A percentile compares a stretch with the other conserved stretches of the same genome.
Conservation (phyloP, 2,329 filamentous ascomycete species). For the Scedosporium boydii region DNA sequence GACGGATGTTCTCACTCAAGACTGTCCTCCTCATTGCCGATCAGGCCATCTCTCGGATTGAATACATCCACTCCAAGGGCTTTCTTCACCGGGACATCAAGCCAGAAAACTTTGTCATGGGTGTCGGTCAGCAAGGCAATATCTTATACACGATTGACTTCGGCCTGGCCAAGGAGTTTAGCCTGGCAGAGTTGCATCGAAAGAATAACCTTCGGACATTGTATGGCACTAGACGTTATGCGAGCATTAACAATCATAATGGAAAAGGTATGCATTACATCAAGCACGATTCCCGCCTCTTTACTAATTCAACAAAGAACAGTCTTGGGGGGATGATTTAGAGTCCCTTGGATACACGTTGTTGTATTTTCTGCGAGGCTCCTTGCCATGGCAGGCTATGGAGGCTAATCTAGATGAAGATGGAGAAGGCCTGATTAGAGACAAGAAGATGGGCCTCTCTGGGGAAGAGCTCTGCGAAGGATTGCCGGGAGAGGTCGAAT, state of each 20-base stretch:
- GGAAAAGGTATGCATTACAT: slow-evolving; percentile 11
- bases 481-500: slow-evolving; percentile 55
- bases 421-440: slow-evolving; percentile 34
- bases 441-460: slow-evolving; percentile 36
- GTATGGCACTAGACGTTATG: slow-evolving; percentile 11
- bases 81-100: slow-evolving; percentile 14
- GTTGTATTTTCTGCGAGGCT: slow-evolving; percentile 9
- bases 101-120: slow-evolving; percentile 15
- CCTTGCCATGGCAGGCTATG: slow-evolving; percentile 41
- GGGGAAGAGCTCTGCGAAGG: slow-evolving; percentile 65
- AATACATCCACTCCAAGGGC: slow-evolving; percentile 12
- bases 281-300: neutral
- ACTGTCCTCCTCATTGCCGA: slow-evolving; percentile 9
- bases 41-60: slow-evolving; percentile 12
- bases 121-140: slow-evolving; percentile 9
- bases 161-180: neutral
- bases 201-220: slow-evolving; percentile 4
- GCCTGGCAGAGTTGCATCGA: neutral
- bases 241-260: slow-evolving; percentile 13
- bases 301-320: slow-evolving; percentile 4
- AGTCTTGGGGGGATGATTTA: slow-evolving; percentile 10
- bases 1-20: slow-evolving; percentile 14
- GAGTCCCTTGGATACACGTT: slow-evolving; percentile 11
- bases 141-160: slow-evolving; percentile 2
- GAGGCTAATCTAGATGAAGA: slow-evolving; percentile 65